Percentiles rank a stretch among this genome's conserved stretches.
phyloP scores from a whole-genome alignment of 176 grass and related monocot genomes.

The Oryza glumipatula region DNA sequence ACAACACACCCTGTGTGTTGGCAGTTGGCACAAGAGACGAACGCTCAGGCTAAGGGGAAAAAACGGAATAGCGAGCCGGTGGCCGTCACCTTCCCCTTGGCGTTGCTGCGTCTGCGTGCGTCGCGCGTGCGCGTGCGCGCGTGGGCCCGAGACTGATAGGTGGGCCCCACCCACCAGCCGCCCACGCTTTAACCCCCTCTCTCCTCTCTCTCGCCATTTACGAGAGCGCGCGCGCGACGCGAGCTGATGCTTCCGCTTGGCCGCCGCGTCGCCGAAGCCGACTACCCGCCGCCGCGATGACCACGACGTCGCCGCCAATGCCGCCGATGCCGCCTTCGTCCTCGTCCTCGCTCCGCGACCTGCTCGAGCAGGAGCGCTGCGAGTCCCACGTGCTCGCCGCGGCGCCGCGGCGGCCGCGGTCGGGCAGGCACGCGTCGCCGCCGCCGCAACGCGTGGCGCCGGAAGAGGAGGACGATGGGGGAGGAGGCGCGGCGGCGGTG shows the following conservation, averaged over 20 bases:
- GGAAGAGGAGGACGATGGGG: not conserved
- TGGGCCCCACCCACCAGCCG: not conserved
- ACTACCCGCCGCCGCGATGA: conserved; percentile 22
- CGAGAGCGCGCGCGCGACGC: not conserved
- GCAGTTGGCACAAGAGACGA: too few species aligned
- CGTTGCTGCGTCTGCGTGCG: too few species aligned
- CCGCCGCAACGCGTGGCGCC: not conserved
- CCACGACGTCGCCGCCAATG: not conserved
- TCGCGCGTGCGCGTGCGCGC: not conserved
- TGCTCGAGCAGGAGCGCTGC: conserved; percentile 61
- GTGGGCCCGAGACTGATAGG: not conserved
- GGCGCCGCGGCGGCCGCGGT: conserved; percentile 20
- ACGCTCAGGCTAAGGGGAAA: too few species aligned
- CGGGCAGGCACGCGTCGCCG: conserved; percentile 33
- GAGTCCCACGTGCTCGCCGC: not conserved
- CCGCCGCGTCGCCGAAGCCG: not conserved
- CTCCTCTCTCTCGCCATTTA: conserved; percentile 10
- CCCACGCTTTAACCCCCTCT: not conserved
- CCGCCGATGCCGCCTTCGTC: not conserved
- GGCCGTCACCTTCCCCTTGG: not conserved
- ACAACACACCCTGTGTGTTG: too few species aligned
- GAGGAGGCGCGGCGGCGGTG: conserved; percentile 19
- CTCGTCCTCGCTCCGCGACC: conserved; percentile 68
- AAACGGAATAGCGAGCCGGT: too few species aligned
- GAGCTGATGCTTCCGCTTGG: not conserved